Conservation (phyloP, 2,329 filamentous ascomycete species). For the Xylaria sp. region DNA sequence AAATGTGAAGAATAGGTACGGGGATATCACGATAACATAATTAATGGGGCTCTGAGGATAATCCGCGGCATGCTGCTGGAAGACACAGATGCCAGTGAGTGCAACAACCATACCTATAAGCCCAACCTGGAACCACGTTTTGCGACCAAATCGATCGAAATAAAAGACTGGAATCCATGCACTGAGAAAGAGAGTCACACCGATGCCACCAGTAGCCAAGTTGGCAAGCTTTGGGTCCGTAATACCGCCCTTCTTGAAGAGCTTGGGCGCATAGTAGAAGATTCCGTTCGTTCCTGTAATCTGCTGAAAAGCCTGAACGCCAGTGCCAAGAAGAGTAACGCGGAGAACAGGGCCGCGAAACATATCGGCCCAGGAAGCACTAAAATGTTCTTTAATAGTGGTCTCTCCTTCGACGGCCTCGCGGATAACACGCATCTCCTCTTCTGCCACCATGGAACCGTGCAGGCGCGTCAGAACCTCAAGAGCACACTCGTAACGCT, state of each 20-base stretch:
- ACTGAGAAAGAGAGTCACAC: slow-evolving; percentile 47
- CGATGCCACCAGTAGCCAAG: slow-evolving; percentile 47
- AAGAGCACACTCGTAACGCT: slow-evolving; percentile 43
- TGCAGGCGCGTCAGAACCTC: slow-evolving; percentile 46
- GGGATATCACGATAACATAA: slow-evolving; percentile 48
- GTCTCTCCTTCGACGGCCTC: slow-evolving; percentile 42
- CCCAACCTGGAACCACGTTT: slow-evolving; percentile 49
- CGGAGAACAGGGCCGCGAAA: slow-evolving; percentile 46
- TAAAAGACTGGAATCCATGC: slow-evolving; percentile 49
- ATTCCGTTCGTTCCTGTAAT: slow-evolving; percentile 48
- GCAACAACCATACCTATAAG: slow-evolving; percentile 47
- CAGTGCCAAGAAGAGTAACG: slow-evolving; percentile 47
- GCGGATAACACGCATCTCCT: slow-evolving; percentile 62
- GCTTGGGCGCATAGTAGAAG: slow-evolving; percentile 47
- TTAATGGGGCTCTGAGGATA: slow-evolving; percentile 44
- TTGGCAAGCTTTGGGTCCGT: slow-evolving; percentile 46
- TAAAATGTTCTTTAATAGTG: slow-evolving; percentile 29
- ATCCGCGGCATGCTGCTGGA: slow-evolving; percentile 46
- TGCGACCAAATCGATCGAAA: slow-evolving; percentile 49
- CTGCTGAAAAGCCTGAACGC: slow-evolving; percentile 48
- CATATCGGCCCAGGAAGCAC: slow-evolving; percentile 47
- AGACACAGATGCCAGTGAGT: slow-evolving; percentile 45
- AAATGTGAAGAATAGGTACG: slow-evolving; percentile 48
- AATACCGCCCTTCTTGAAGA: slow-evolving; percentile 46
- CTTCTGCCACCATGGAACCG: slow-evolving; percentile 54